phyloP scores from a whole-genome alignment of 805 yeast genomes.

The Saccharomycopsis sp. region DNA sequence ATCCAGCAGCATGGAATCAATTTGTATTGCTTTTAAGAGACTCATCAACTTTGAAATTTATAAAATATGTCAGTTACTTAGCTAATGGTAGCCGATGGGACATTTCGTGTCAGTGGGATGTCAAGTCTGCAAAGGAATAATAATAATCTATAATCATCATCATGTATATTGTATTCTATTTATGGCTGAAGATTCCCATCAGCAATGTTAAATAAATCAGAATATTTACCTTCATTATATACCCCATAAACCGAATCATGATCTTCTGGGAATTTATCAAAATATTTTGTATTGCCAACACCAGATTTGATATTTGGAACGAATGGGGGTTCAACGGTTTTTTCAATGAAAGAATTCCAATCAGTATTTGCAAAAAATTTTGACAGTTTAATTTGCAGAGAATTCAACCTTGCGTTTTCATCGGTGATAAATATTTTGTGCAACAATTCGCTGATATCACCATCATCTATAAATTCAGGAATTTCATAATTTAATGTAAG shows the following conservation, averaged over 20 bases:
- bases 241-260: neutral
- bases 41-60: conserved; percentile 78
- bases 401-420: neutral
- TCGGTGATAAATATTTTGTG: neutral
- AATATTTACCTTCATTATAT: neutral
- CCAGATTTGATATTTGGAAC: conserved; percentile 4
- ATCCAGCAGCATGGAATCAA: conserved; percentile 80
- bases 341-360: conserved; percentile 2
- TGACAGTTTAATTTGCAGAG: neutral
- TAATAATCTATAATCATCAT: too few relatives aligned
- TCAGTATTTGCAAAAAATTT: conserved; percentile 3
- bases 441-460: neutral
- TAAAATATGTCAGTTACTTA: conserved; percentile 81
- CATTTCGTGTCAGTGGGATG: conserved; percentile 71
- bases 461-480: conserved; percentile 1
- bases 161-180: too few relatives aligned
- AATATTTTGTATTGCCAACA: conserved; percentile 5
- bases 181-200: too few relatives aligned
- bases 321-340: conserved; percentile 9
- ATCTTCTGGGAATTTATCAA: conserved; percentile 17
- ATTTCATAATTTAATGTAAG: neutral
- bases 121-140: conserved; percentile 36
- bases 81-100: conserved; percentile 96
- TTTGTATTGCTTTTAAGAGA: conserved; percentile 76
- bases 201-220: neutral